Percentiles rank a stretch among this genome's conserved stretches.
These are phyloP conservation scores for Diatrype stigma DNA, from an alignment of 2,329 filamentous ascomycete species.

Conservation along the genomic window DNA sequence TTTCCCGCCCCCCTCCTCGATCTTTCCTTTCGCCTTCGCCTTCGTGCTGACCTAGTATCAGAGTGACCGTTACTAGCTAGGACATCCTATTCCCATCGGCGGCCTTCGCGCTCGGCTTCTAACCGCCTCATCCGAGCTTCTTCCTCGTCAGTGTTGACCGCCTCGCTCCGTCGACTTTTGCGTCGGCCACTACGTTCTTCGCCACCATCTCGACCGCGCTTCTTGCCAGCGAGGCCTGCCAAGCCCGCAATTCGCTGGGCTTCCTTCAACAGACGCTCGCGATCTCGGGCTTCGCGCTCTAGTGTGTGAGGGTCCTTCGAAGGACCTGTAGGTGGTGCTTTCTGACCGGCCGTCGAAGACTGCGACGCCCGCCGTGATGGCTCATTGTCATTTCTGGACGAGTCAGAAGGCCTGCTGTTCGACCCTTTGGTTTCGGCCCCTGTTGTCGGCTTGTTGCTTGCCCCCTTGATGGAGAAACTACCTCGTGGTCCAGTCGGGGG, in stretches of 20 bases:
- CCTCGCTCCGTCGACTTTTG: slow-evolving; percentile 46
- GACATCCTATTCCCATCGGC: slow-evolving; percentile 39
- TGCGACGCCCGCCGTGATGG: slow-evolving; percentile 33
- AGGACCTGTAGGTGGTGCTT: slow-evolving; percentile 12
- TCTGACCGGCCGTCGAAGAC: slow-evolving; percentile 23
- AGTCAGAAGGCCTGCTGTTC: slow-evolving; percentile 20
- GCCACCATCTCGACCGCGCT: slow-evolving; percentile 41
- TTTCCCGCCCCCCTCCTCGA: too few relatives aligned
- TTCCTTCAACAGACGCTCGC: slow-evolving; percentile 65
- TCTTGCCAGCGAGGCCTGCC: slow-evolving; percentile 40
- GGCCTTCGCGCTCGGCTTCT: slow-evolving; percentile 57
- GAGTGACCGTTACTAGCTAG: background rate
- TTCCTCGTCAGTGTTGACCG: slow-evolving; percentile 42
- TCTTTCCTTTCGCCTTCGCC: too few relatives aligned
- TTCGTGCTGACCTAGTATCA: background rate
- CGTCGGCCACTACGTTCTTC: slow-evolving; percentile 41
- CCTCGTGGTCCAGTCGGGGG: slow-evolving; percentile 37
- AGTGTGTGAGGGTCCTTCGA: slow-evolving; percentile 60
- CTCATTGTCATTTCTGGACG: slow-evolving; percentile 24
- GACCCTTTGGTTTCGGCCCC: slow-evolving; percentile 36
- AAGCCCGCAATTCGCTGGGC: slow-evolving; percentile 60
- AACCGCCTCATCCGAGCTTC: slow-evolving; percentile 51
- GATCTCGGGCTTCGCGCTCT: slow-evolving; percentile 63
- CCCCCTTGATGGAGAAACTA: slow-evolving; percentile 24
- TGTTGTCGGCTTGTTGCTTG: slow-evolving; percentile 13